phyloP scores from a whole-genome alignment of 2,329 filamentous ascomycete species.

The Pseudocercospora musae region DNA sequence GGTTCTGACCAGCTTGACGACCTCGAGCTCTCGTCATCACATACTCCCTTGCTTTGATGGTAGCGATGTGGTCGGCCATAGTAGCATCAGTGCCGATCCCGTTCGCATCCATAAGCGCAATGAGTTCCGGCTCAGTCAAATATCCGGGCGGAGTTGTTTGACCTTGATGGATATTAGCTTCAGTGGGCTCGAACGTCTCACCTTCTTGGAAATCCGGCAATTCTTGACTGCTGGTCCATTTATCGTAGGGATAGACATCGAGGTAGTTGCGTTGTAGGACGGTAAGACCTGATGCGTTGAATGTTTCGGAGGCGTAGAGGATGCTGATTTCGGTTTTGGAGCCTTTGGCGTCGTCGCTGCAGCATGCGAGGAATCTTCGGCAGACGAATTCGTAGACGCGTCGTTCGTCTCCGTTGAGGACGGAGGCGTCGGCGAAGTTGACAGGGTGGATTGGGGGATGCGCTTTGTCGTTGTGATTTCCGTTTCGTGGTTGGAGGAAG shows the following conservation, averaged over 20 bases:
- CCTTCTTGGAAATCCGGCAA: conserved; percentile 75
- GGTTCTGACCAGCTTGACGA: conserved; percentile 29
- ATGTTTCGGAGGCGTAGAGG: conserved; percentile 75
- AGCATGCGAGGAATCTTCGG: conserved; percentile 89
- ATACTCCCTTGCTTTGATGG: conserved; percentile 87
- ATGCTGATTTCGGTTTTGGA: conserved; percentile 82
- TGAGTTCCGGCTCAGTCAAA: conserved; percentile 90
- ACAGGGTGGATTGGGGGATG: conserved; percentile 97
- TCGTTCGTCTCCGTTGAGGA: conserved; percentile 60
- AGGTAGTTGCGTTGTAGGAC: conserved; percentile 90
- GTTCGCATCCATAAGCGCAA: conserved; percentile 96
- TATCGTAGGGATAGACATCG: conserved; percentile 93
- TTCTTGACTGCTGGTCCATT: conserved; percentile 84
- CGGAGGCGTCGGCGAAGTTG: conserved; percentile 66
- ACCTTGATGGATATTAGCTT: conserved; percentile 87
- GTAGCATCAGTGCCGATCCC: conserved; percentile 98
- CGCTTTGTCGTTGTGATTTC: conserved; percentile 89
- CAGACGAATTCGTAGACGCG: conserved; percentile 90
- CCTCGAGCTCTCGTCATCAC: conserved; percentile 62
- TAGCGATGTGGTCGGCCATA: conserved; percentile 97
- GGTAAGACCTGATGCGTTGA: conserved; percentile 76
- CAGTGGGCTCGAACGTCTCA: conserved; percentile 80
- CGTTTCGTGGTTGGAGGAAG: conserved; percentile 77
- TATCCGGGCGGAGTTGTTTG: conserved; percentile 81
- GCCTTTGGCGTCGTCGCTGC: conserved; percentile 88